These are phyloP conservation scores for Salvia sclarea DNA, from an alignment of 305 asterid genomes.

Conservation along the genomic window DNA sequence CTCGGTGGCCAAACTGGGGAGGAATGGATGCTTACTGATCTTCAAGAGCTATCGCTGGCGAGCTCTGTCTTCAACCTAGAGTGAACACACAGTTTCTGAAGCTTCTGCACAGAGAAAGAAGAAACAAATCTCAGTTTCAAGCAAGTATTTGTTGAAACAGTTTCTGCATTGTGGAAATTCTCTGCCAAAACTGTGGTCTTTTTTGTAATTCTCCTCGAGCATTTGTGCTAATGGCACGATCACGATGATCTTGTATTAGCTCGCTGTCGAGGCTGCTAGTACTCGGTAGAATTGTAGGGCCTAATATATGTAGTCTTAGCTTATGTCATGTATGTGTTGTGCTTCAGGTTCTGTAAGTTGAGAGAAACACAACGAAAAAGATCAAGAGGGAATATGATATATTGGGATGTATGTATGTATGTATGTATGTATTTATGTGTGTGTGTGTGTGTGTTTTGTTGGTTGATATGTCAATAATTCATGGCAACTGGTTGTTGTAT, in stretches of 20 bases:
- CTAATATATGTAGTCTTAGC: constrained; percentile 50
- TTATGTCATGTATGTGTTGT: constrained; percentile 28
- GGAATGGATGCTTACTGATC: constrained; percentile 88
- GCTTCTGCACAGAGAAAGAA: constrained; percentile 18
- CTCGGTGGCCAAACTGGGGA: constrained; percentile 94
- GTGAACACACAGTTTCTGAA: constrained; percentile 12
- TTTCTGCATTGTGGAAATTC: constrained; percentile 30
- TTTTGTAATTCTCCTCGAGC: constrained; percentile 39
- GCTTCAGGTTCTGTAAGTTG: constrained; percentile 46
- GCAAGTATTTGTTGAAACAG: constrained; percentile 20
- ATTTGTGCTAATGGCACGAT: constrained; percentile 33
- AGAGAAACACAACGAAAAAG: constrained; percentile 28
- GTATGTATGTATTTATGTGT: neutral
- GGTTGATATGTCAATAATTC: constrained; percentile 20
- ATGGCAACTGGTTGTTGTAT: neutral
- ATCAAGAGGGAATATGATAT: constrained; percentile 11
- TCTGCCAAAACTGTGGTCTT: constrained; percentile 26
- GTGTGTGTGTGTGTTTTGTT: neutral
- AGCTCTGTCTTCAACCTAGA: constrained; percentile 48
- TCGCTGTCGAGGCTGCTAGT: constrained; percentile 38
- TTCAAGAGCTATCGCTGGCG: constrained; percentile 76
- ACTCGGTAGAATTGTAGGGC: constrained; percentile 45
- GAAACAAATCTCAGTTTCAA: constrained; percentile 17
- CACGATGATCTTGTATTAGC: constrained; percentile 39
- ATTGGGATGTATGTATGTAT: constrained; percentile 20